A percentile compares a stretch with the other conserved stretches of the same genome.
Evolutionary conservation across 2,329 filamentous ascomycete genomes (phyloP).

Genomic region (Paracorniculantispora psalliotae): DNA sequence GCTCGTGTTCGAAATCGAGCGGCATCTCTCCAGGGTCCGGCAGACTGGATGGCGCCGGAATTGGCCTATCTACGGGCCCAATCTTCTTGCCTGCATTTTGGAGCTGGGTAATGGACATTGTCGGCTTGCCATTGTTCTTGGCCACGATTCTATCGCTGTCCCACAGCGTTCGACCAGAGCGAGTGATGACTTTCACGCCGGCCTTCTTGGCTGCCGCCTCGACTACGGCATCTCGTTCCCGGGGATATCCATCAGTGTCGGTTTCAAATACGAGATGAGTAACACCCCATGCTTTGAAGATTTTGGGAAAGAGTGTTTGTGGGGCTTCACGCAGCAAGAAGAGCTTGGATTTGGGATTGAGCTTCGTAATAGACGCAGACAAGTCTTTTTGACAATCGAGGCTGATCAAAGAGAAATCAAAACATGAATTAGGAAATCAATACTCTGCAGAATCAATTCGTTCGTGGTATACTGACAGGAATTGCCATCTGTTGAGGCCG

Average conservation of each 20-base stretch:
- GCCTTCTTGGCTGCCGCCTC: constrained; percentile 54
- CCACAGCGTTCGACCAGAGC: constrained; percentile 64
- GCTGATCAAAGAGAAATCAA: constrained; percentile 28
- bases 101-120: constrained; percentile 68
- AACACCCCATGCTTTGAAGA: constrained; percentile 68
- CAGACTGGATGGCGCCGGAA: constrained; percentile 53
- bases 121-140: constrained; percentile 62
- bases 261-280: constrained; percentile 76
- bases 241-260: constrained; percentile 69
- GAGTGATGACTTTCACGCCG: constrained; percentile 63
- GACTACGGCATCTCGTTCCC: constrained; percentile 58
- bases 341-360: constrained; percentile 68
- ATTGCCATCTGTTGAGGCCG: constrained; percentile 70
- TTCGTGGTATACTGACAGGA: constrained; percentile 41
- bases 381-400: constrained; percentile 71
- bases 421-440: neutral
- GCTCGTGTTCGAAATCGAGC: constrained; percentile 53
- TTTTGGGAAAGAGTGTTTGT: constrained; percentile 64
- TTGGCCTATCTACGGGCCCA: constrained; percentile 55
- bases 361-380: constrained; percentile 58
- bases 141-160: constrained; percentile 66
- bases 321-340: constrained; percentile 69
- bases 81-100: constrained; percentile 58
- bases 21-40: constrained; percentile 62
- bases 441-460: too few relatives aligned